Percentiles rank a stretch among this genome's conserved stretches.
Evolutionary conservation across 176 grass and related monocot species (phyloP).

Genomic region (Guadua angustifolia): DNA sequence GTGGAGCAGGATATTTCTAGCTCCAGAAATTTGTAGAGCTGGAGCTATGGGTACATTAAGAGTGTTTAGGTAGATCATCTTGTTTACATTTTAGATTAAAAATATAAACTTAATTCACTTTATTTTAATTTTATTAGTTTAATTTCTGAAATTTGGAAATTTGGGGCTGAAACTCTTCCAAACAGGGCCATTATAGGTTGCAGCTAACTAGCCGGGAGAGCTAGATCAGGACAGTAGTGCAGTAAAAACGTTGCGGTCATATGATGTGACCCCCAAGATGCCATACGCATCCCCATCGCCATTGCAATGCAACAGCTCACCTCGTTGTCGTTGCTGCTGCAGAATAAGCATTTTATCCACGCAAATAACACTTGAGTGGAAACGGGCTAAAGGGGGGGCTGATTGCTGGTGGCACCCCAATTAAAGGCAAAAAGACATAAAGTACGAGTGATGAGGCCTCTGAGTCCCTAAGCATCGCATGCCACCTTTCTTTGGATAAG

Average conservation of each 20-base stretch:
- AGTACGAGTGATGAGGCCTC: constrained; percentile 31
- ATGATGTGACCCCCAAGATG: constrained; percentile 2
- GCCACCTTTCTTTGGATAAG: constrained; percentile 43
- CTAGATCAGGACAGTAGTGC: background rate
- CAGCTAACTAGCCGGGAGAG: background rate
- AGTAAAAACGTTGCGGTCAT: background rate
- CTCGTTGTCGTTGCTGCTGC: constrained; percentile 6
- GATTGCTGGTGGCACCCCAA: constrained; percentile 33
- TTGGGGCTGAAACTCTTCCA: too few relatives aligned
- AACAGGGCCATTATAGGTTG: too few relatives aligned
- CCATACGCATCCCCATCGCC: background rate
- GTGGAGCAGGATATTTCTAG: too few relatives aligned
- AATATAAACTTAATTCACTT: too few relatives aligned
- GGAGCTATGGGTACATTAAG: too few relatives aligned
- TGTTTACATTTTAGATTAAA: too few relatives aligned
- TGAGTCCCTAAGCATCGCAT: constrained; percentile 36
- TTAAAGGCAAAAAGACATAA: constrained; percentile 49
- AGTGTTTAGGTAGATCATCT: too few relatives aligned
- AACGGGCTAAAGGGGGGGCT: background rate
- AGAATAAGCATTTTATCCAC: constrained; percentile 20
- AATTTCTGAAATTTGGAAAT: too few relatives aligned
- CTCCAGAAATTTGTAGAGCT: too few relatives aligned
- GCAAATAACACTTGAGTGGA: constrained; percentile 44
- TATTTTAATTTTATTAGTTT: too few relatives aligned
- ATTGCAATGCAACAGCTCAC: constrained; percentile 23